These are phyloP conservation scores for Curvularia sp. DNA, from an alignment of 2,329 filamentous ascomycete genomes.

Conservation along the genomic window DNA sequence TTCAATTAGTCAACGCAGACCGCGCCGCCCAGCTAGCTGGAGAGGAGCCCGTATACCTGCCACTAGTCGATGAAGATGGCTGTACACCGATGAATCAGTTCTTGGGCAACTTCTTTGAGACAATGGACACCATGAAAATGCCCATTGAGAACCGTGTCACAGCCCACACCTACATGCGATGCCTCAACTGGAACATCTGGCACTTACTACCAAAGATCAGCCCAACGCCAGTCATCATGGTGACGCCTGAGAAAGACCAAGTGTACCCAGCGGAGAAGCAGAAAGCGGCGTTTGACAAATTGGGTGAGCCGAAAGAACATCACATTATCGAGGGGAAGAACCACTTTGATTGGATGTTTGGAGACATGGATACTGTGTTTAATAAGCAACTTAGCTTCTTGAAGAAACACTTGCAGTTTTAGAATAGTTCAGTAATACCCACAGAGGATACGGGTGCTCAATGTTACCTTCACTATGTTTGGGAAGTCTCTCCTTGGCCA, in stretches of 20 bases:
- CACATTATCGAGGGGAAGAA: conserved; percentile 6
- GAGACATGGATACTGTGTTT: conserved; percentile 17
- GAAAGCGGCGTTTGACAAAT: conserved; percentile 10
- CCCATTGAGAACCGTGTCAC: conserved; percentile 18
- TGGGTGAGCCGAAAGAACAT: conserved; percentile 17
- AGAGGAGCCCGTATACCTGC: conserved; percentile 19
- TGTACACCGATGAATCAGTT: conserved; percentile 11
- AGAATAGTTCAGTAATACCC: too few relatives aligned
- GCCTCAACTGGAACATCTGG: conserved; percentile 13
- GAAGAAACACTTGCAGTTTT: not conserved
- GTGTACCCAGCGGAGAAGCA: conserved; percentile 11
- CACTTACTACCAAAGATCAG: conserved; percentile 12
- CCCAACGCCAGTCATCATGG: conserved; percentile 18
- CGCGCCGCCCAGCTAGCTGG: conserved; percentile 15
- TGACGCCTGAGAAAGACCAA: conserved; percentile 17
- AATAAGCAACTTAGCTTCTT: conserved; percentile 13
- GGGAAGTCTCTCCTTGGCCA: too few relatives aligned
- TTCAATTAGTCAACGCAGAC: conserved; percentile 14
- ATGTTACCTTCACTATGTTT: too few relatives aligned
- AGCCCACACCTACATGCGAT: conserved; percentile 15
- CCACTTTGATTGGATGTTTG: conserved; percentile 22
- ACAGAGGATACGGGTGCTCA: too few relatives aligned
- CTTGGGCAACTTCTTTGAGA: conserved; percentile 11
- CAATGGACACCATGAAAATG: conserved; percentile 11
- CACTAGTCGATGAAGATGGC: conserved; percentile 18